Evolutionary conservation across 1,284 basidiomycete genomes (phyloP), one percentile per base, ranked within the genome.

Genomic region (Puccinia brachypodii): DNA sequence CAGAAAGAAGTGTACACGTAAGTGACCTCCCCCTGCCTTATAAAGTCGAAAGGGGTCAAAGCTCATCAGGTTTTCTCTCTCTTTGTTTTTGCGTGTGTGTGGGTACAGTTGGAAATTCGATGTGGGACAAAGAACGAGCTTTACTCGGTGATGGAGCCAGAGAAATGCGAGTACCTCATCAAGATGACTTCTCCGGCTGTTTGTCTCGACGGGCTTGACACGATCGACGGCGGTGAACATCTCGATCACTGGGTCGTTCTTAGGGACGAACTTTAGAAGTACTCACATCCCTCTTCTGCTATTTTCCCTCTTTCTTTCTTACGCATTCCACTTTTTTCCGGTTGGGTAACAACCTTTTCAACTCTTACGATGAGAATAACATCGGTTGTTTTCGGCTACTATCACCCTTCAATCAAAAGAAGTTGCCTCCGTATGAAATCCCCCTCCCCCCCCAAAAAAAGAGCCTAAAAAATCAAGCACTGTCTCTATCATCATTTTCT

Each of bases 121-220:
- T 99, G 96, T 85, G 96, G 94, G 0, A 92, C 90, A 3, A 92
- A 94, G 85, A 98, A 98, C 85, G 90, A 89, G 7, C 87, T 99
- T n/a, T 87, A 92, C 16, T 90, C 92, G 1, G 91, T 99, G 3
- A 90, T 91, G 71, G 96, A 99, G 88, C 89, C 94, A 8, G 96
- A 99, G 87, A 99, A 99, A 88, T 99, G 96, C 88, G 94, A 96
- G 87, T 99, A 99, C 86, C 90, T 92, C 85, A 91, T 97, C 86
- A 93, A 91, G 73, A 94, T 91, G 14, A 94, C 93, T 38, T 91
- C 92, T 0, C 97, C 96, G 7, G 96, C 96, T 0, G 88, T 98
- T 47, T 99, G 96, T 87, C 89, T 42, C 28, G 72, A 81, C 22
- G 72, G 82, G 1, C 68, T 75, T 0, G 72, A 80, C 56, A 9